A percentile compares a stretch with the other conserved stretches of the same genome.
phyloP scores from a whole-genome alignment of 2,329 filamentous ascomycete genomes.

The Dendryphion nanum region DNA sequence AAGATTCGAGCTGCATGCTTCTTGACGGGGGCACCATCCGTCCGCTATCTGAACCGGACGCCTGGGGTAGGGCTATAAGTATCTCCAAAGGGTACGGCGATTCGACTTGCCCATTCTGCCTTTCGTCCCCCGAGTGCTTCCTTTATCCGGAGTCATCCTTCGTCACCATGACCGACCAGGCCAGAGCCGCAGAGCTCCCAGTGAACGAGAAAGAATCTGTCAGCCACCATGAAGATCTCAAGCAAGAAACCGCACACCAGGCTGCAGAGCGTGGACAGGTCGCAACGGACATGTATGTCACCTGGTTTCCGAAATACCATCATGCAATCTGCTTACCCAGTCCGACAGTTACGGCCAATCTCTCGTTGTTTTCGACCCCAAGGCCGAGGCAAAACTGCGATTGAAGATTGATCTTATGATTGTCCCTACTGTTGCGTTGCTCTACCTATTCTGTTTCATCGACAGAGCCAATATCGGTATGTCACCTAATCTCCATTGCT shows the following conservation, averaged over 20 bases:
- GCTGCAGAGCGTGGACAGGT: constrained; percentile 28
- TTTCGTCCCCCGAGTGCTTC: too few species aligned
- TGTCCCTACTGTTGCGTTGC: constrained; percentile 62
- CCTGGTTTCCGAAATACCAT: too few species aligned
- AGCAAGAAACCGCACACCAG: constrained; percentile 21
- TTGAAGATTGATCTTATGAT: constrained; percentile 66
- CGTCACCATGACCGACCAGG: too few species aligned
- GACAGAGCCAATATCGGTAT: constrained; percentile 71
- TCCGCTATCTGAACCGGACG: background rate
- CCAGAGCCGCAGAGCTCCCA: background rate
- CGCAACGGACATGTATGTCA: constrained; percentile 30
- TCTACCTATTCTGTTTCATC: constrained; percentile 74
- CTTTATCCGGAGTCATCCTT: too few species aligned
- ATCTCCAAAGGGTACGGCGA: background rate
- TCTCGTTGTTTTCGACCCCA: constrained; percentile 50
- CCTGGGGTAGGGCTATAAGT: constrained; percentile 1
- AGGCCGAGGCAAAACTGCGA: constrained; percentile 58
- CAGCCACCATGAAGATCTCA: constrained; percentile 28
- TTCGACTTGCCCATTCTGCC: constrained; percentile 1
- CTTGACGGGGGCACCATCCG: background rate
- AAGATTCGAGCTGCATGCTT: background rate
- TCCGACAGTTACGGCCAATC: constrained; percentile 34
- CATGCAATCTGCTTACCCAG: too few species aligned
- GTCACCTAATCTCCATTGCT: constrained; percentile 15
- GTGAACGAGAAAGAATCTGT: constrained; percentile 15